Conservation (phyloP, 2,329 filamentous ascomycete genomes). For the Ophiostoma novo-ulmi region DNA sequence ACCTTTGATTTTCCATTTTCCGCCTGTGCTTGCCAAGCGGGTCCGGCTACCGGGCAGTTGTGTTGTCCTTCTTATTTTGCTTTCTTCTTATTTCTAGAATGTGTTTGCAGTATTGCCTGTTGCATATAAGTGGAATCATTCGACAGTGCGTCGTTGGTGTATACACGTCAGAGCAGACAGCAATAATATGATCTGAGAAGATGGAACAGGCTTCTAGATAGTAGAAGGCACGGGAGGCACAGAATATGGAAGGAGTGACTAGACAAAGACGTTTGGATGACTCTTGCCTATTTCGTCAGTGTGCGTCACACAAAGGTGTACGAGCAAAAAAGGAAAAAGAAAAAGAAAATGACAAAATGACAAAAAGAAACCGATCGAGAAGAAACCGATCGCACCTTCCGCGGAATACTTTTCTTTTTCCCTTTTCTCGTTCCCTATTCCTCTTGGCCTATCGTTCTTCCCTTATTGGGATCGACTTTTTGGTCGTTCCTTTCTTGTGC, state of each 20-base stretch:
- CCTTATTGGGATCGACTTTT: not conserved
- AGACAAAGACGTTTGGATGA: constrained; percentile 1
- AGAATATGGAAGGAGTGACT: not conserved
- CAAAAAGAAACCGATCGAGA: not conserved
- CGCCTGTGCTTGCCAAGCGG: not conserved
- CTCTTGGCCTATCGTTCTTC: not conserved
- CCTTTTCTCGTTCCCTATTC: not conserved
- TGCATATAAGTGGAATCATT: not conserved
- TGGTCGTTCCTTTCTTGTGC: not conserved
- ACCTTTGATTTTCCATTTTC: not conserved
- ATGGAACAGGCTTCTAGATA: not conserved
- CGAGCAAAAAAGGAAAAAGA: not conserved
- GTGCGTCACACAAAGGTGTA: not conserved
- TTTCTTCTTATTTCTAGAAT: not conserved
- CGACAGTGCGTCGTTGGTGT: not conserved
- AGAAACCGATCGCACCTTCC: not conserved
- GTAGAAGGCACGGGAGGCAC: not conserved
- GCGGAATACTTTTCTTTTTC: not conserved
- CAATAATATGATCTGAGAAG: not conserved
- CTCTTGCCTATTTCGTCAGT: constrained; percentile 4
- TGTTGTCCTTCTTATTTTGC: not conserved
- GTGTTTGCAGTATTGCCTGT: not conserved
- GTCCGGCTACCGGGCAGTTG: constrained; percentile 10
- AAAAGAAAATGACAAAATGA: not conserved
- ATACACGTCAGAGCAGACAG: constrained; percentile 1